Evolutionary conservation across 768 basidiomycete genomes (phyloP), one percentile per base, ranked within the genome.

Genomic region (Hebeloma cylindrosporum): DNA sequence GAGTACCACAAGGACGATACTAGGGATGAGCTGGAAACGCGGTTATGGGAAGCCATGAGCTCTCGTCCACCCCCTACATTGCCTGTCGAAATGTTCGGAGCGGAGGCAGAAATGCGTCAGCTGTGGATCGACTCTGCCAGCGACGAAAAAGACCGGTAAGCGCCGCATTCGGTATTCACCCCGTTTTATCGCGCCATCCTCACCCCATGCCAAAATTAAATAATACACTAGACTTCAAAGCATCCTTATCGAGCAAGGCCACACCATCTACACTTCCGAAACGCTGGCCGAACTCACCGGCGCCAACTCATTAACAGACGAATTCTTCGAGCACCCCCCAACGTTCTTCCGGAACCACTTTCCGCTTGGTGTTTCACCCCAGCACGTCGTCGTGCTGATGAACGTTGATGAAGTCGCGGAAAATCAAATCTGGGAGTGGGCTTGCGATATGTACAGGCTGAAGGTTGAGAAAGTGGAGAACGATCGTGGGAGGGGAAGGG

Each of bases 301-400:
- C 28, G 40, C n/a, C 4, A 22, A 11, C 40, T 20, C 28, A 2
- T 16, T 22, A 5, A 42, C 40, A 2, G 27, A 42, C 6, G 40
- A 42, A 5, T 42, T 42, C 29, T 30, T 42, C 40, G 40, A 17
- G 29, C 11, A 42, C 40, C 40, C 40, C 7, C 3, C 11, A 5
- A 32, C 7, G 18, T 42, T 42, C 29, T 32, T 42, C 29, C 2
- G 14, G 18, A 42, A 30, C 5, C 11, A 42, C 29, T 42, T 42
- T 21, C 40, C 27, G 3, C 4, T 1, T 13, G 17, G 25, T 17
- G 29, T 21, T 11, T 22, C 40, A 1, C 40, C 1, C 3, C 6
- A 38, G 20, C 36, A 22, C 17, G 17, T 38, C 16, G 11, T 38
- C 4, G 20, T 38, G 18, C 9, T 38, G 20, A 22, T 38, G 18